Evolutionary conservation across 306 rosid genomes (phyloP), one percentile per base, ranked within the genome.

Genomic region (Rubus parviflorus): DNA sequence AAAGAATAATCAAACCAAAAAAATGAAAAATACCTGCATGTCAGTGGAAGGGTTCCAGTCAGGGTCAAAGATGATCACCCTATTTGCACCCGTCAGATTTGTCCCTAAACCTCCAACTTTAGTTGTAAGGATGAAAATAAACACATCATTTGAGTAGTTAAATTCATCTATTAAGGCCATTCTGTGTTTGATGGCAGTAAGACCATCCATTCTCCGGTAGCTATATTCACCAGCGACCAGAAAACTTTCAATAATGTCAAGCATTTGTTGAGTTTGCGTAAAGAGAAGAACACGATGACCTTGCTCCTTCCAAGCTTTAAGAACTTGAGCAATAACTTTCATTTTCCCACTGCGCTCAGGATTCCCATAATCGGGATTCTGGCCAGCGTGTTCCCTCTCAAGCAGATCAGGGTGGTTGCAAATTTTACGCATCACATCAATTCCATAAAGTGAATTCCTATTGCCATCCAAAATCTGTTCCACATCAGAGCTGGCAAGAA

Each of bases 21-120:
- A 15, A 37, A 16, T 13, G 1, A 38, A 63, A 40, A 14, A 42
- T 76, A 92, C 99, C 96, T 95, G 99, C 91, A 88, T 86, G 80
- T 92, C 99, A 77, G 93, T 95, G 42, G 99, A 95, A 61, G 99
- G 99, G 79, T 95, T 95, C 99, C 99, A 92, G 80, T 95, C 96
- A 64, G 97, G 97, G 75, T 92, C 97, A 57, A 88, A 95, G 85
- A 95, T 95, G 76, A 95, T 88, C 83, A 95, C 99, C 85, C 99
- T 87, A 74, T 95, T 73, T 57, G 96, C 99, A 83, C 99, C 97
- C 23, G 97, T 92, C 82, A 95, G 90, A 85, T 95, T 92, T 22
- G 97, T 95, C 67, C 99, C 99, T 79, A 95, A 87, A 77, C 99
- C 99, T 80, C 99, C 99, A 73, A 95, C 99, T 83, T 85, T 95